These are phyloP conservation scores for Neonectria ditissima DNA, from an alignment of 2,329 filamentous ascomycete species.

Conservation along the genomic window DNA sequence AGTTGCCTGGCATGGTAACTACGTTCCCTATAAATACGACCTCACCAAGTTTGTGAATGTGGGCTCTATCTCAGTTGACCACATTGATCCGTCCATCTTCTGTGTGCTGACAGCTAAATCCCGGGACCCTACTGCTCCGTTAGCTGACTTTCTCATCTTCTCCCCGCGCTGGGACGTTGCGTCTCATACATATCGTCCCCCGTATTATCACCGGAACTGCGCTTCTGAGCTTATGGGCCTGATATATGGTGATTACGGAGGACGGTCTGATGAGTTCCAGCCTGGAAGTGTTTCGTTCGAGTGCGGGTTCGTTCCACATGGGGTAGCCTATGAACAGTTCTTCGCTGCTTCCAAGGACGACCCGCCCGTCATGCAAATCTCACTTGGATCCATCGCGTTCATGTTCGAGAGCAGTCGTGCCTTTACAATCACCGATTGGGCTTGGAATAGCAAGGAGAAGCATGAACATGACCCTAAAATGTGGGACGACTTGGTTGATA, in stretches of 20 bases:
- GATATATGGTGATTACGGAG: constrained; percentile 52
- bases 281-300: constrained; percentile 34
- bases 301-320: constrained; percentile 33
- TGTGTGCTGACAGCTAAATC: constrained; percentile 72
- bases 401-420: constrained; percentile 30
- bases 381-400: constrained; percentile 19
- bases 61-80: constrained; percentile 59
- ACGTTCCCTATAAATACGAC: constrained; percentile 70
- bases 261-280: constrained; percentile 33
- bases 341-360: constrained; percentile 21
- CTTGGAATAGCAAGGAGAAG: constrained; percentile 23
- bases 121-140: constrained; percentile 62
- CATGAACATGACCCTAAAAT: constrained; percentile 32
- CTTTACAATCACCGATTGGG: constrained; percentile 29
- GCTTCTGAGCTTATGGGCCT: constrained; percentile 69
- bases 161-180: constrained; percentile 73
- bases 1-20: constrained; percentile 77
- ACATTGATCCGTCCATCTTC: constrained; percentile 75
- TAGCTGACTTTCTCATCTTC: constrained; percentile 76
- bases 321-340: constrained; percentile 33
- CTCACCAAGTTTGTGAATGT: constrained; percentile 68
- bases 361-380: constrained; percentile 25
- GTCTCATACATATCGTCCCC: constrained; percentile 71
- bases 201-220: constrained; percentile 73
- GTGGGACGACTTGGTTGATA: constrained; percentile 30